A percentile compares a stretch with the other conserved stretches of the same genome.
These are phyloP conservation scores for Asterophora parasitica DNA, from an alignment of 768 basidiomycete genomes.

Conservation along the genomic window DNA sequence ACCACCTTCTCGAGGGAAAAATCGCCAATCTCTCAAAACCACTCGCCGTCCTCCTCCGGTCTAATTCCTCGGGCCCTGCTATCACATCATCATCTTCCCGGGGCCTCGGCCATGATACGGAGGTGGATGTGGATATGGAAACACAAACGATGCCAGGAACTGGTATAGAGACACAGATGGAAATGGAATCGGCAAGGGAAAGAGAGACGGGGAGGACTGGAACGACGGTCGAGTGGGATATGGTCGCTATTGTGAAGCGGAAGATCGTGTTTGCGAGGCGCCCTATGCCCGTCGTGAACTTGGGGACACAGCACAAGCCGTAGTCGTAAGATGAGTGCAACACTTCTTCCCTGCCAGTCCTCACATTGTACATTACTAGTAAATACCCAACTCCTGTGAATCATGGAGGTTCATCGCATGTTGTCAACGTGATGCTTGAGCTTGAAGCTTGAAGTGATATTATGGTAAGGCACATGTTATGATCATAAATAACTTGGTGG, in stretches of 20 bases:
- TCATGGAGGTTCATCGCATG: background rate
- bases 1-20: slow-evolving; percentile 89
- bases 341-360: too few species aligned
- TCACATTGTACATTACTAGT: background rate
- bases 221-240: slow-evolving; percentile 42
- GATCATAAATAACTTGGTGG: slow-evolving; percentile 4
- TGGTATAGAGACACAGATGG: slow-evolving; percentile 14
- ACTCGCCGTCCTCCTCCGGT: slow-evolving; percentile 66
- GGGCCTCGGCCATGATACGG: too few species aligned
- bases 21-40: slow-evolving; percentile 74
- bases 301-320: background rate
- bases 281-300: slow-evolving; percentile 63
- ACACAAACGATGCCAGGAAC: slow-evolving; percentile 1
- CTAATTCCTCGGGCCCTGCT: slow-evolving; percentile 15
- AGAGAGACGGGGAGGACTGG: slow-evolving; percentile 12
- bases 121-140: too few species aligned
- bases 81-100: slow-evolving; percentile 9
- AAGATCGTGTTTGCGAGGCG: slow-evolving; percentile 83
- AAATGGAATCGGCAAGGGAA: slow-evolving; percentile 19
- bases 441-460: too few species aligned
- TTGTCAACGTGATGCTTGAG: too few species aligned
- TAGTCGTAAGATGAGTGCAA: background rate
- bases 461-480: background rate
- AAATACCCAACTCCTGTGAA: background rate
- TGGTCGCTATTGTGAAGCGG: slow-evolving; percentile 68